Percentiles rank a stretch among this genome's conserved stretches.
These are phyloP conservation scores for Phytophthora macrochlamydospora DNA, from an alignment of 352 stramenopile genomes.

Conservation along the genomic window DNA sequence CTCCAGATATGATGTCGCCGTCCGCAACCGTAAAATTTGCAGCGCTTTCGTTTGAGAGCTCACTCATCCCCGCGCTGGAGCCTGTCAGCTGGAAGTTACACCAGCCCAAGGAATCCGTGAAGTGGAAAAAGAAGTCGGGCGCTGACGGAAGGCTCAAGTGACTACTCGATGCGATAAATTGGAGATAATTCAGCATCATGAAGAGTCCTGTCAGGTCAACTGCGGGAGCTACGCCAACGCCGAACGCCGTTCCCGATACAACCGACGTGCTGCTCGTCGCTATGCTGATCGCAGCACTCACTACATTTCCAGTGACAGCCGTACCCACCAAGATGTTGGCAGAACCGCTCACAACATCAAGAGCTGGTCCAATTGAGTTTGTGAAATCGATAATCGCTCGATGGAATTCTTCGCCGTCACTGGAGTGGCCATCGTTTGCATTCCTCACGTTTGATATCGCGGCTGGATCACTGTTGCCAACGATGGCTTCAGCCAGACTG, in stretches of 20 bases:
- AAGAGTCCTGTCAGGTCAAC: slow-evolving; percentile 60
- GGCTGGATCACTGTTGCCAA: slow-evolving; percentile 9
- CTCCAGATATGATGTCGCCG: slow-evolving; percentile 77
- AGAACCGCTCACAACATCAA: slow-evolving; percentile 42
- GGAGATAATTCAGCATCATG: slow-evolving; percentile 74
- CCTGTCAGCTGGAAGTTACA: slow-evolving; percentile 47
- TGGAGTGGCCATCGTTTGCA: slow-evolving; percentile 1
- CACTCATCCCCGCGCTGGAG: slow-evolving; percentile 8
- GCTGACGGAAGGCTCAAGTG: slow-evolving; percentile 65
- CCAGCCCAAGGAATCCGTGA: slow-evolving; percentile 77
- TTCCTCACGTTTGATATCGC: slow-evolving; percentile 13
- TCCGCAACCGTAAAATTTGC: slow-evolving; percentile 60
- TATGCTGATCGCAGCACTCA: slow-evolving; percentile 51
- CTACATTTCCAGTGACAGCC: slow-evolving; percentile 55
- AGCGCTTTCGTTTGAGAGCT: slow-evolving; percentile 34
- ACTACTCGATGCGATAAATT: slow-evolving; percentile 71
- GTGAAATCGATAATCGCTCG: slow-evolving; percentile 35
- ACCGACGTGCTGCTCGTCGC: slow-evolving; percentile 39
- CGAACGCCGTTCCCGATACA: slow-evolving; percentile 29
- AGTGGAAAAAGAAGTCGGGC: slow-evolving; percentile 65
- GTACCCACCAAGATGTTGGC: slow-evolving; percentile 62
- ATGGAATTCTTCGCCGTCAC: slow-evolving; percentile 25
- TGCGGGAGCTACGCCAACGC: slow-evolving; percentile 31
- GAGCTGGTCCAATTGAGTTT: slow-evolving; percentile 26
- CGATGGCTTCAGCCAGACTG: slow-evolving; percentile 7